phyloP scores from a whole-genome alignment of 306 rosid genomes.

The Abrus pulchellus region DNA sequence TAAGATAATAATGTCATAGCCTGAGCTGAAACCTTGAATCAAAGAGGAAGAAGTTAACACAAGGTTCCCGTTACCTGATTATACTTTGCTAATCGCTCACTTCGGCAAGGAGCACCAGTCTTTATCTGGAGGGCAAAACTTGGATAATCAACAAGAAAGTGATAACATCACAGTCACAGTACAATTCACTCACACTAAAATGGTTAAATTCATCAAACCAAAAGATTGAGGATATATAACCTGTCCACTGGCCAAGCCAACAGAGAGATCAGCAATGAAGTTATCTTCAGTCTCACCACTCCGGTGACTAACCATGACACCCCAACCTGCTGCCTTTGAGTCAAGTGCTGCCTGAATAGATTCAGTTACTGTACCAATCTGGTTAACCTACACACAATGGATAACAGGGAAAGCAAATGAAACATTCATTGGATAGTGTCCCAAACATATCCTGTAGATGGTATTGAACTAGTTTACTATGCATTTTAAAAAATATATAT shows the following conservation, averaged over 20 bases:
- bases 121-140: constrained; percentile 71
- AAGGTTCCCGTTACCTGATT: constrained; percentile 74
- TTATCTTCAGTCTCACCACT: constrained; percentile 99
- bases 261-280: constrained; percentile 98
- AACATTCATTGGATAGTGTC: constrained; percentile 30
- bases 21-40: background rate
- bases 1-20: constrained; percentile 17
- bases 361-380: constrained; percentile 94
- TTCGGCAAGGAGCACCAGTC: constrained; percentile 98
- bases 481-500: background rate
- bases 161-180: constrained; percentile 13
- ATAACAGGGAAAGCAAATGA: constrained; percentile 31
- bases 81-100: constrained; percentile 98
- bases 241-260: constrained; percentile 99
- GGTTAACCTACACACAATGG: constrained; percentile 81
- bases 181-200: constrained; percentile 2
- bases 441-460: background rate
- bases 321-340: constrained; percentile 99
- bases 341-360: constrained; percentile 97
- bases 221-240: constrained; percentile 52
- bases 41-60: constrained; percentile 7
- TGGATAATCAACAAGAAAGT: constrained; percentile 50
- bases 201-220: constrained; percentile 22
- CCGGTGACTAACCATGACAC: constrained; percentile 99
- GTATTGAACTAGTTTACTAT: background rate